phyloP scores from a whole-genome alignment of 441 rosid species.

The Manihot esculenta region DNA sequence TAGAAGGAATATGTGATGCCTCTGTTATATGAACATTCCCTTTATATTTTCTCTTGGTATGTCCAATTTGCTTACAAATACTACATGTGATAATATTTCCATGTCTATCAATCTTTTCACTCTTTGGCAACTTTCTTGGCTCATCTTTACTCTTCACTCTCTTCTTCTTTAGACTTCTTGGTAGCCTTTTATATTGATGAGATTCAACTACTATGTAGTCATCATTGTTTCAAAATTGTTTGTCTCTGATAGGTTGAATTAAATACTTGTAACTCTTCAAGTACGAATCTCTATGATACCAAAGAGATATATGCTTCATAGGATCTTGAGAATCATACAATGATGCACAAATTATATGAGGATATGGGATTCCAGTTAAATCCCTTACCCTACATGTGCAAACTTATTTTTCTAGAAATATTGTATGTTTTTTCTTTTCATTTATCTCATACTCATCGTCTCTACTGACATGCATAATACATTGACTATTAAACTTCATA shows the following conservation, averaged over 20 bases:
- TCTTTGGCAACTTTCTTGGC: too few species aligned
- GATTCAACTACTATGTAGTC: not conserved
- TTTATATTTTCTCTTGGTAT: too few species aligned
- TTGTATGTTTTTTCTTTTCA: not conserved
- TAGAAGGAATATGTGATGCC: too few species aligned
- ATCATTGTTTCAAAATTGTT: not conserved
- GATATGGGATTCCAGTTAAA: not conserved
- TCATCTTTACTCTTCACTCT: not conserved
- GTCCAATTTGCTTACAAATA: too few species aligned
- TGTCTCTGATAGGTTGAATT: not conserved
- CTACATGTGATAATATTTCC: too few species aligned
- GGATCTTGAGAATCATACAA: not conserved
- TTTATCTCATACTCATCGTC: not conserved
- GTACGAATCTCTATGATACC: not conserved
- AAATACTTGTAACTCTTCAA: fast-evolving
- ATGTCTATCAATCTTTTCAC: too few species aligned
- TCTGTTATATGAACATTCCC: too few species aligned
- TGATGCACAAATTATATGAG: not conserved
- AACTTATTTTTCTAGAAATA: not conserved
- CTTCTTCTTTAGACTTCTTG: not conserved
- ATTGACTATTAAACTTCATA: not conserved
- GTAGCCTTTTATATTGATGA: not conserved
- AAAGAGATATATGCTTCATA: too few species aligned
- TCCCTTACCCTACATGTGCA: not conserved
- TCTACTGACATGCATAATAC: not conserved